phyloP scores from a whole-genome alignment of 2,329 filamentous ascomycete species.

The Fusarium protoensiforme region DNA sequence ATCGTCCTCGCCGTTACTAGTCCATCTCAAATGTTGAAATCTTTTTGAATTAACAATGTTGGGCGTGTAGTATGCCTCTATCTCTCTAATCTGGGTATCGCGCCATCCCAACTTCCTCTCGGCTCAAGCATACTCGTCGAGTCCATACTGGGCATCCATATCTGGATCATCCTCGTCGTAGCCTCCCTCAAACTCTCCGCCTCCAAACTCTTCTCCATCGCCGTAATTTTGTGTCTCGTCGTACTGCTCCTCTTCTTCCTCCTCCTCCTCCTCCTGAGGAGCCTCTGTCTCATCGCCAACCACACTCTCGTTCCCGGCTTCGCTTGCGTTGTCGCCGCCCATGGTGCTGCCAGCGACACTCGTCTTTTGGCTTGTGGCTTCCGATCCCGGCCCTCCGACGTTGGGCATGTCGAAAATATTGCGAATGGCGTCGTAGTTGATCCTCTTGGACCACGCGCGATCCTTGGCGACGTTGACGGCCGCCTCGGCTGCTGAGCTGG shows the following conservation, averaged over 20 bases:
- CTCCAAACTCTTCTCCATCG: slow-evolving; percentile 47
- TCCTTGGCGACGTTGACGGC: slow-evolving; percentile 75
- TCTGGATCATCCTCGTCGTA: slow-evolving; percentile 53
- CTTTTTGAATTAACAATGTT: neutral
- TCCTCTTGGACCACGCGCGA: slow-evolving; percentile 76
- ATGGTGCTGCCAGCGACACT: slow-evolving; percentile 51
- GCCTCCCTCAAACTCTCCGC: slow-evolving; percentile 44
- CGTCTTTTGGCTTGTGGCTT: slow-evolving; percentile 59
- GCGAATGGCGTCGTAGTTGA: slow-evolving; percentile 76
- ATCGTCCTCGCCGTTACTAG: too few species aligned
- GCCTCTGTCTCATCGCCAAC: slow-evolving; percentile 48
- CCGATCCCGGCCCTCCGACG: slow-evolving; percentile 59
- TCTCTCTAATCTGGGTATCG: slow-evolving; percentile 30
- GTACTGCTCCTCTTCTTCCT: slow-evolving; percentile 51
- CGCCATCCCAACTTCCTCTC: neutral
- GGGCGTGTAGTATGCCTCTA: neutral
- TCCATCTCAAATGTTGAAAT: neutral
- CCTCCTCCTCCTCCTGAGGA: slow-evolving; percentile 49
- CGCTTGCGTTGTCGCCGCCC: slow-evolving; percentile 49
- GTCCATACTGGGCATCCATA: slow-evolving; percentile 51
- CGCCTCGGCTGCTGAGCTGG: slow-evolving; percentile 75
- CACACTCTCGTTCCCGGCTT: slow-evolving; percentile 50
- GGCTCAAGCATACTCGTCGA: slow-evolving; percentile 43
- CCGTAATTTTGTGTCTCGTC: slow-evolving; percentile 49
- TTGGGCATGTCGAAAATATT: slow-evolving; percentile 65